phyloP scores from a whole-genome alignment of 1,284 basidiomycete genomes.

The Sutorius eximius region DNA sequence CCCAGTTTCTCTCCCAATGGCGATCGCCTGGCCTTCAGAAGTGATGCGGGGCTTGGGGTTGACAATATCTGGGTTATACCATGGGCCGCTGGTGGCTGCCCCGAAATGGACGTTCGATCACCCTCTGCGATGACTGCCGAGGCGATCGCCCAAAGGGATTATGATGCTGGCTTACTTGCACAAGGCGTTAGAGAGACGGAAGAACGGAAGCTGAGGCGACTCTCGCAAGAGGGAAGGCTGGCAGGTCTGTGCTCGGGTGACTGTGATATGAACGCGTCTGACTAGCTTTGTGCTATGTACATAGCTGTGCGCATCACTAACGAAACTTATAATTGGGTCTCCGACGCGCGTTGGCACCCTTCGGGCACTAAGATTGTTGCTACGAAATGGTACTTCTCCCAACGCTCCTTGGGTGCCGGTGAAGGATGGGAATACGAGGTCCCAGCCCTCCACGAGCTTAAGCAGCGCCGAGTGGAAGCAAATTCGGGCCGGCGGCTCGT shows the following conservation, averaged over 20 bases:
- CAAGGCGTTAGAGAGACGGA: conserved; percentile 50
- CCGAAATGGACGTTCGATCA: conserved; percentile 53
- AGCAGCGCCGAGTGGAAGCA: conserved; percentile 35
- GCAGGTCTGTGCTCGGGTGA: conserved; percentile 41
- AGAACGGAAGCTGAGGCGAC: conserved; percentile 46
- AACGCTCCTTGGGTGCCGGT: conserved; percentile 62
- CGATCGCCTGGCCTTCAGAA: conserved; percentile 58
- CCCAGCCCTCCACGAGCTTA: conserved; percentile 35
- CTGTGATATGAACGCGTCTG: background rate
- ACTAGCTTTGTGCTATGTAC: background rate
- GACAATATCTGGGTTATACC: conserved; percentile 72
- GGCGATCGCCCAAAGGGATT: conserved; percentile 32
- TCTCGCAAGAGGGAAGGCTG: conserved; percentile 59
- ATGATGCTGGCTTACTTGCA: conserved; percentile 51
- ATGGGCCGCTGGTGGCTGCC: conserved; percentile 56
- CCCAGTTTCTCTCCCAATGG: conserved; percentile 71
- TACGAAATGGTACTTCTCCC: conserved; percentile 71
- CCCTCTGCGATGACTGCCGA: conserved; percentile 19
- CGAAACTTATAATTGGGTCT: conserved; percentile 69
- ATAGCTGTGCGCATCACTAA: conserved; percentile 70
- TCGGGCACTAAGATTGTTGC: conserved; percentile 60
- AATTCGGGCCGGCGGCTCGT: conserved; percentile 57
- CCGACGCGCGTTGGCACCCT: conserved; percentile 68
- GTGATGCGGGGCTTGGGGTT: conserved; percentile 67
- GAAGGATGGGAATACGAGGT: conserved; percentile 68